Conservation (phyloP, 2,329 filamentous ascomycete genomes). For the Lecanicillium sp. region DNA sequence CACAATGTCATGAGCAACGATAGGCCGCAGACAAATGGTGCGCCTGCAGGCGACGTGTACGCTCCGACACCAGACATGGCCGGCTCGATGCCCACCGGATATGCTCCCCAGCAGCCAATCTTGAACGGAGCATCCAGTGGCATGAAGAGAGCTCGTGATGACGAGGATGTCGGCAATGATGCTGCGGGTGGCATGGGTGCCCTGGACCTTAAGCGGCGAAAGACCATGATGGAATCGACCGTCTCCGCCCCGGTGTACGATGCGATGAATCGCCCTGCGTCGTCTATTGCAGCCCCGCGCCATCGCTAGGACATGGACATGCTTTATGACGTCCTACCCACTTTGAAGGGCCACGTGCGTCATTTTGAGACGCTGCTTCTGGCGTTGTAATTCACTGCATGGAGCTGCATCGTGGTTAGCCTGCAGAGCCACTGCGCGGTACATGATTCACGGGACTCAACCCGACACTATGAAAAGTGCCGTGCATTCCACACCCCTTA, state of each 20-base stretch:
- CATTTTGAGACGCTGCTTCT: too few species aligned
- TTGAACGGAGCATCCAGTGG: constrained; percentile 52
- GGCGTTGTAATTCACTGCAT: too few species aligned
- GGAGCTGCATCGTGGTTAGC: too few species aligned
- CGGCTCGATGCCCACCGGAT: constrained; percentile 49
- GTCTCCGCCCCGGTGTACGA: constrained; percentile 44
- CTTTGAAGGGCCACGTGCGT: too few species aligned
- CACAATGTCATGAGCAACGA: constrained; percentile 88
- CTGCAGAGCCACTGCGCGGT: too few species aligned
- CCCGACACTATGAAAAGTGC: too few species aligned
- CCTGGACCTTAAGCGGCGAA: constrained; percentile 67
- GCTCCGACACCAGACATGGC: constrained; percentile 54
- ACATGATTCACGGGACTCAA: too few species aligned
- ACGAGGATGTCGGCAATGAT: constrained; percentile 41
- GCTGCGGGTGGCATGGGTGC: constrained; percentile 48
- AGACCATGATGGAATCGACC: constrained; percentile 59
- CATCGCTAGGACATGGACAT: constrained; percentile 33
- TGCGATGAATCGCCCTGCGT: constrained; percentile 37
- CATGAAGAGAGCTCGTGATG: constrained; percentile 43
- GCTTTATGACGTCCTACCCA: too few species aligned
- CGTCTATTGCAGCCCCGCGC: constrained; percentile 33
- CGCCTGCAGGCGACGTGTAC: constrained; percentile 60
- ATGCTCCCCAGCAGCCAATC: constrained; percentile 52
- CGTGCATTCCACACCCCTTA: too few species aligned
- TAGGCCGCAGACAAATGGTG: constrained; percentile 58